Conservation (phyloP, 2,329 filamentous ascomycete genomes). For the Fusarium ambrosium region DNA sequence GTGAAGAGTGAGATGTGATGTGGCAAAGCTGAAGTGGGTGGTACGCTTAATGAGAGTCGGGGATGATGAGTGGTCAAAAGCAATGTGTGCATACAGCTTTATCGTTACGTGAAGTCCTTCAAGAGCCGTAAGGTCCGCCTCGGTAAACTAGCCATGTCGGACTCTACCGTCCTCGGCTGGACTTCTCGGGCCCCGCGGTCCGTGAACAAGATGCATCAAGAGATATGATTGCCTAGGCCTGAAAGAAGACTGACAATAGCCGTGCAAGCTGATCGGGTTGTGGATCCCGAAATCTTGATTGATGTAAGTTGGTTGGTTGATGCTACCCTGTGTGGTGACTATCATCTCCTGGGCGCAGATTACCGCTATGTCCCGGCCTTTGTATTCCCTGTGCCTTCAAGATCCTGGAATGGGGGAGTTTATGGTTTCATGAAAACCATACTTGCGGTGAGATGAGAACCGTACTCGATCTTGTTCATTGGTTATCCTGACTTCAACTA, state of each 20-base stretch:
- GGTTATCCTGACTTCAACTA: too few relatives aligned
- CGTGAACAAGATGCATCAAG: not conserved
- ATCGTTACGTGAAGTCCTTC: not conserved
- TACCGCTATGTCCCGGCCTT: rapidly evolving
- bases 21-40: not conserved
- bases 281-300: not conserved
- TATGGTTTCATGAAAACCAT: not conserved
- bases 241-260: not conserved
- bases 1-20: not conserved
- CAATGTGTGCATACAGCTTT: not conserved
- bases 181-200: not conserved
- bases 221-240: not conserved
- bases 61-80: not conserved
- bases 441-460: too few relatives aligned
- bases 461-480: too few relatives aligned
- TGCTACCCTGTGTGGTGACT: not conserved
- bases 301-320: not conserved
- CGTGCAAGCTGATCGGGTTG: not conserved
- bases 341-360: not conserved
- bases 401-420: not conserved
- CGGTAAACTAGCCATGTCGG: not conserved
- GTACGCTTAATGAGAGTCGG: not conserved
- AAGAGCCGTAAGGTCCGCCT: not conserved
- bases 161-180: not conserved
- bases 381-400: not conserved